Percentiles rank a stretch among this genome's conserved stretches.
These are phyloP conservation scores for Hemileccinum impolitum DNA, from an alignment of 768 basidiomycete species.

Conservation along the genomic window DNA sequence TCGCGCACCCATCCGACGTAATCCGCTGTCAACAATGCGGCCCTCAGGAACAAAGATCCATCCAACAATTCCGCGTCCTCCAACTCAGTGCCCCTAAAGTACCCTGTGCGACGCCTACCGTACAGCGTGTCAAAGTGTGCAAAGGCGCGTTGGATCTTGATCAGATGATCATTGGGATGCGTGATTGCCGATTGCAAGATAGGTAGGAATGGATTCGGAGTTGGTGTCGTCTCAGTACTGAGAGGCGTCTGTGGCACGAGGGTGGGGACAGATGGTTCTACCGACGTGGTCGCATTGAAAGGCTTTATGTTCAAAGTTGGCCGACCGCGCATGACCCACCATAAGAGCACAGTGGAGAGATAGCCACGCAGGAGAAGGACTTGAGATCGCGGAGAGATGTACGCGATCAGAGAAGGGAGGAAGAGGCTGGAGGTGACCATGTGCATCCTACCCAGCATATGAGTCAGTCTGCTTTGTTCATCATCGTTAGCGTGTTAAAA, in stretches of 20 bases:
- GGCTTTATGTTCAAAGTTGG: slow-evolving; percentile 30
- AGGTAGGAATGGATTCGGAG: slow-evolving; percentile 39
- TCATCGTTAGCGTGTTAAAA: background rate
- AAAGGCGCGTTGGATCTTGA: slow-evolving; percentile 33
- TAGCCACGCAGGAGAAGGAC: slow-evolving; percentile 29
- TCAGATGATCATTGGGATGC: slow-evolving; percentile 33
- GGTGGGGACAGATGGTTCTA: slow-evolving; percentile 11
- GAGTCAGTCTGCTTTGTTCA: background rate
- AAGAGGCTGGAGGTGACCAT: slow-evolving; percentile 31
- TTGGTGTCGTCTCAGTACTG: slow-evolving; percentile 12
- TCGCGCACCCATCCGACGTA: slow-evolving; percentile 40
- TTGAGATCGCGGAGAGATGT: slow-evolving; percentile 15
- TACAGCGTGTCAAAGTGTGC: slow-evolving; percentile 34
- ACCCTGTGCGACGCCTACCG: slow-evolving; percentile 22
- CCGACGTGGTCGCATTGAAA: slow-evolving; percentile 28
- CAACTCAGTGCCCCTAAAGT: slow-evolving; percentile 30
- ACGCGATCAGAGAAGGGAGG: slow-evolving; percentile 23
- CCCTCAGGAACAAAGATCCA: slow-evolving; percentile 35
- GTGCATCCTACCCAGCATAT: slow-evolving; percentile 21
- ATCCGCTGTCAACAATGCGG: slow-evolving; percentile 29
- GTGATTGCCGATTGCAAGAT: slow-evolving; percentile 37
- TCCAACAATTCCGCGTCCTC: slow-evolving; percentile 32
- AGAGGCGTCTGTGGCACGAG: background rate
- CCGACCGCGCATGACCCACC: slow-evolving; percentile 31
- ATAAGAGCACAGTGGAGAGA: slow-evolving; percentile 20